Percentiles rank a stretch among this genome's conserved stretches.
phyloP scores from a whole-genome alignment of 768 basidiomycete genomes.

The Pleurotus cornucopiae region DNA sequence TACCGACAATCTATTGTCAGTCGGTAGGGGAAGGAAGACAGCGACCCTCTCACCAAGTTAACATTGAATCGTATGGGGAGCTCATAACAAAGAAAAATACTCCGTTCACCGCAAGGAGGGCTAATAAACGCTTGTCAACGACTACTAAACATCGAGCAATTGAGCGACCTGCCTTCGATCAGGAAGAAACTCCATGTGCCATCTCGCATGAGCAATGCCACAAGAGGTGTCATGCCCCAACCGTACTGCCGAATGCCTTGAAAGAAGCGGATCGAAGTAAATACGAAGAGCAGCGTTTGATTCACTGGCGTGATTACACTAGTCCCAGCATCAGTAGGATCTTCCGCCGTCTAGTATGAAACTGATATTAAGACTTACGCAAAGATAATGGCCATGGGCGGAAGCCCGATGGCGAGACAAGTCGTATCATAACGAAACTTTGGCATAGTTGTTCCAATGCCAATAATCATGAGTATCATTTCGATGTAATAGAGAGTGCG shows the following conservation, averaged over 20 bases:
- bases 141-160: too few relatives aligned
- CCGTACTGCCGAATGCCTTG: conserved; percentile 26
- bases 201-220: conserved; percentile 14
- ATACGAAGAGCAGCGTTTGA: background rate
- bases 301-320: background rate
- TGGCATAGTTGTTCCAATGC: conserved; percentile 24
- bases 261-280: conserved; percentile 4
- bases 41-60: background rate
- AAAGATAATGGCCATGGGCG: conserved; percentile 24
- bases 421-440: conserved; percentile 28
- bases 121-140: background rate
- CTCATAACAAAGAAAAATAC: background rate
- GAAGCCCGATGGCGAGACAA: conserved; percentile 24
- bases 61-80: background rate
- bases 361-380: conserved; percentile 18
- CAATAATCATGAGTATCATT: conserved; percentile 24
- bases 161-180: conserved; percentile 13
- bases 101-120: background rate
- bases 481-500: conserved; percentile 22
- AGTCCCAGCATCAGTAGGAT: background rate
- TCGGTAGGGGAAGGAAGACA: too few relatives aligned
- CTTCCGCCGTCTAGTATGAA: too few relatives aligned
- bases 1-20: background rate
- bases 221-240: conserved; percentile 8
- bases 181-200: conserved; percentile 13